phyloP scores from a whole-genome alignment of 768 basidiomycete genomes.

The Lactarius sanguifluus region DNA sequence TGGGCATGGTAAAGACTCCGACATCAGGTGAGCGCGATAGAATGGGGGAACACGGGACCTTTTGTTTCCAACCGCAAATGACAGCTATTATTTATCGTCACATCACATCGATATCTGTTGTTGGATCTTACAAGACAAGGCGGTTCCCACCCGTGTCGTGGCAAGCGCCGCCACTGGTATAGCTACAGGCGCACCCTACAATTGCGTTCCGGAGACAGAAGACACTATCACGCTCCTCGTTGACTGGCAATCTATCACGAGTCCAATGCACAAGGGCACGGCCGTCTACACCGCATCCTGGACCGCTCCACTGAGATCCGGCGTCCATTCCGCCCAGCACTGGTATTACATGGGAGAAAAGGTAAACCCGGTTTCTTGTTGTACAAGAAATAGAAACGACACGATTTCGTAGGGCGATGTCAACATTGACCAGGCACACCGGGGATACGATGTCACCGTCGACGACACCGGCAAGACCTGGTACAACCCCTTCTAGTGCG shows the following conservation, averaged over 20 bases:
- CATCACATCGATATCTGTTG: conserved; percentile 91
- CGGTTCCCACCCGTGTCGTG: conserved; percentile 79
- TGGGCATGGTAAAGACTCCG: conserved; percentile 96
- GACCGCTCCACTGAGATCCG: conserved; percentile 88
- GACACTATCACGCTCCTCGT: conserved; percentile 95
- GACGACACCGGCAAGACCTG: conserved; percentile 83
- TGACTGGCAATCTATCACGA: conserved; percentile 85
- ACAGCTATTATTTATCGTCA: conserved; percentile 91
- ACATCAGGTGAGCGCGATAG: conserved; percentile 63
- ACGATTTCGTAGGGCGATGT: conserved; percentile 70
- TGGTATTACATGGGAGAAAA: conserved; percentile 97
- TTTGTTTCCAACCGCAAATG: background rate
- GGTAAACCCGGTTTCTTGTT: conserved; percentile 40
- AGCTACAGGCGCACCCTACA: conserved; percentile 85
- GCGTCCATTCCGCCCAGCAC: conserved; percentile 88
- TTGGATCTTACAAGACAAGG: conserved; percentile 78
- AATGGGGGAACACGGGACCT: background rate
- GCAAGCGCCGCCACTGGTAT: conserved; percentile 91
- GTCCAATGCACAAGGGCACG: conserved; percentile 75
- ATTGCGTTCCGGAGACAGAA: conserved; percentile 83
- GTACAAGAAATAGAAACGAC: conserved; percentile 6
- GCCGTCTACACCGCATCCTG: conserved; percentile 93
- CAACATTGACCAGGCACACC: conserved; percentile 88
- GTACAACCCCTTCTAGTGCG: conserved; percentile 92
- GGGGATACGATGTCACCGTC: conserved; percentile 86